Evolutionary conservation across 148 eudicot species (phyloP).

Genomic region (Fagopyrum tataricum): DNA sequence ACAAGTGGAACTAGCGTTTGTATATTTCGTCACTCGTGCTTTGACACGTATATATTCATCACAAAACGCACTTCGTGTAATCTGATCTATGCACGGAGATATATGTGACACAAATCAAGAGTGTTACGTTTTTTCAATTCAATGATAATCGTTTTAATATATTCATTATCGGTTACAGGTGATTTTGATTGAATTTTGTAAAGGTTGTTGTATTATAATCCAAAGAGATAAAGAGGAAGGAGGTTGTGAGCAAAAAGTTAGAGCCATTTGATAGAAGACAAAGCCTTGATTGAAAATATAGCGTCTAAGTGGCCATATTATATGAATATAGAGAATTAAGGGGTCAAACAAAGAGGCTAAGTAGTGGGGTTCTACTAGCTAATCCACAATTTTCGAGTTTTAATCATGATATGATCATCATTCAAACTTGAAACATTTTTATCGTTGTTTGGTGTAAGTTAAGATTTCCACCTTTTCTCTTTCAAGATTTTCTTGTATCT

Average conservation of each 20-base stretch:
- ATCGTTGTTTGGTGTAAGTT: conserved; percentile 2
- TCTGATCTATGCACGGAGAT: no score
- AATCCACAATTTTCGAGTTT: not conserved
- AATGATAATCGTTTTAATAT: no score
- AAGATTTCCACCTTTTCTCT: not conserved
- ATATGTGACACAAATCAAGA: no score
- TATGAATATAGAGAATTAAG: not conserved
- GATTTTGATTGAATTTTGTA: no score
- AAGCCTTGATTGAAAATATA: not conserved
- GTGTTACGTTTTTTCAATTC: no score
- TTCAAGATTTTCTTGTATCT: conserved; percentile 8
- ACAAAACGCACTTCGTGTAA: no score
- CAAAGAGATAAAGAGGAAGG: not conserved
- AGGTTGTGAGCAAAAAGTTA: not conserved
- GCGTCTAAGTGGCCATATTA: not conserved
- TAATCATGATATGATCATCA: not conserved
- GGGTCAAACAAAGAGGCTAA: conserved; percentile 7
- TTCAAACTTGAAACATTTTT: conserved; percentile 7
- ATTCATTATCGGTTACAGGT: no score
- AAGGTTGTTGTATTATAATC: not conserved
- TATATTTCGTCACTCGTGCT: no score
- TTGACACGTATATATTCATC: no score
- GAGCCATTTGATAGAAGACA: not conserved
- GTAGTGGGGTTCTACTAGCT: not conserved
- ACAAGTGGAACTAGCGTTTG: no score